Evolutionary conservation across 768 basidiomycete species (phyloP).

Genomic region (Clathrus columnatus): DNA sequence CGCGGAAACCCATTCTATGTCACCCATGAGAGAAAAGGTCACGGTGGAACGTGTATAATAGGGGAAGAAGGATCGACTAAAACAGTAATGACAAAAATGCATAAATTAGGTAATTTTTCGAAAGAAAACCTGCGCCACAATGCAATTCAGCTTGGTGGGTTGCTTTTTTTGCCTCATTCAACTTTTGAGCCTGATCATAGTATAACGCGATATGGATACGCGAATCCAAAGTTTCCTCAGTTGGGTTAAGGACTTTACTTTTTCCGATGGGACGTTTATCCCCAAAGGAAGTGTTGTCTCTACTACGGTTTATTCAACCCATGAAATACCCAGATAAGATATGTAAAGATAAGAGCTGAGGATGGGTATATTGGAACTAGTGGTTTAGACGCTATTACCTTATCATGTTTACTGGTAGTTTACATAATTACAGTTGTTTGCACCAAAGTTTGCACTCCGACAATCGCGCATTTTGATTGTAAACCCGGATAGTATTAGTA

Average conservation of each 20-base stretch:
- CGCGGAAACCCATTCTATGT: conserved; percentile 2
- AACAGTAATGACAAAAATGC: conserved; percentile 5
- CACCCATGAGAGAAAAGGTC: conserved; percentile 28
- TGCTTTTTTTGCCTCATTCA: not conserved
- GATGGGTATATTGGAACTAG: conserved; percentile 13
- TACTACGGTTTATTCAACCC: conserved; percentile 11
- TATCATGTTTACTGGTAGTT: not conserved
- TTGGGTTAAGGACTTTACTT: conserved; percentile 9
- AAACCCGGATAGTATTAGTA: too few relatives aligned
- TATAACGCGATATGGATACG: too few relatives aligned
- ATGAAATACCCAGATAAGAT: conserved; percentile 11
- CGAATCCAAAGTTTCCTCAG: conserved; percentile 1
- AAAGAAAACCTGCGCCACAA: conserved; percentile 26
- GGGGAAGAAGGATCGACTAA: conserved; percentile 23
- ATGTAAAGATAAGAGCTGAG: not conserved
- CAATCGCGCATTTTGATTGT: too few relatives aligned
- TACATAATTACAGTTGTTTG: too few relatives aligned
- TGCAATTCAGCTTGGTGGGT: conserved; percentile 19
- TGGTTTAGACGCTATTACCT: not conserved
- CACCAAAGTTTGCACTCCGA: too few relatives aligned
- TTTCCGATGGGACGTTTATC: conserved; percentile 13
- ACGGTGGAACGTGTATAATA: conserved; percentile 26
- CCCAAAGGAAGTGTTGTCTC: conserved; percentile 20
- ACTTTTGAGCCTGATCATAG: too few relatives aligned
- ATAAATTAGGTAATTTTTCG: conserved; percentile 12